phyloP scores from a whole-genome alignment of 1,139 yeast species.

The Wickerhamomyces sp. region DNA sequence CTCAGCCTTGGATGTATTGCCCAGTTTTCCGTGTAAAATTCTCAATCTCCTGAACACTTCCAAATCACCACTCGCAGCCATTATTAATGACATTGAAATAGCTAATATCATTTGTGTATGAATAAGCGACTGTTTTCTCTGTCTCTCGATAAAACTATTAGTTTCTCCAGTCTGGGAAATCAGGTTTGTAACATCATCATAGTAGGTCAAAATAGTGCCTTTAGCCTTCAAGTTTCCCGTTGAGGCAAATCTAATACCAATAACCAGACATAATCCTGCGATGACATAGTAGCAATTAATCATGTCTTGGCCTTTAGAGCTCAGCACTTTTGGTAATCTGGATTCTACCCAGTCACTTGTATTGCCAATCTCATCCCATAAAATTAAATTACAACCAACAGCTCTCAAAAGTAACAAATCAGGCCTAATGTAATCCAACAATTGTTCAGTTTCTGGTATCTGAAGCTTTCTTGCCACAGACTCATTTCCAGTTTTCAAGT shows the following conservation, averaged over 20 bases:
- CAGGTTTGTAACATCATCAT: slow-evolving; percentile 55
- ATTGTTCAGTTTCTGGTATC: slow-evolving; percentile 57
- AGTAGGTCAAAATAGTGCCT: slow-evolving; percentile 50
- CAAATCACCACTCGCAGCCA: slow-evolving; percentile 92
- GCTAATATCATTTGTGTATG: slow-evolving; percentile 58
- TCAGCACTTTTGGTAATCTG: slow-evolving; percentile 48
- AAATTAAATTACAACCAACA: slow-evolving; percentile 62
- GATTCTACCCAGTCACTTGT: slow-evolving; percentile 56
- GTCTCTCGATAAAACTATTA: slow-evolving; percentile 52
- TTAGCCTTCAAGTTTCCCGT: slow-evolving; percentile 54
- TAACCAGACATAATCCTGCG: slow-evolving; percentile 72
- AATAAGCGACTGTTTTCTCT: slow-evolving; percentile 53
- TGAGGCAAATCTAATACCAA: slow-evolving; percentile 78
- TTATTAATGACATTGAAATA: slow-evolving; percentile 63
- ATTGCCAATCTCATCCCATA: slow-evolving; percentile 67
- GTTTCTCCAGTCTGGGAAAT: slow-evolving; percentile 44
- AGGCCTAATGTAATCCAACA: slow-evolving; percentile 74
- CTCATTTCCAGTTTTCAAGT: slow-evolving; percentile 59
- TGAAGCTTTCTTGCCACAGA: slow-evolving; percentile 60
- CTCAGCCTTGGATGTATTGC: slow-evolving; percentile 7
- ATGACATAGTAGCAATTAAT: slow-evolving; percentile 62
- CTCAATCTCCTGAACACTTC: slow-evolving; percentile 71
- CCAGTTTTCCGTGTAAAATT: slow-evolving; percentile 45
- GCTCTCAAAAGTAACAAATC: slow-evolving; percentile 70
- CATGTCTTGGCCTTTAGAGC: slow-evolving; percentile 24